phyloP scores from a whole-genome alignment of 805 yeast genomes.

The Priceomyces melissophilus region DNA sequence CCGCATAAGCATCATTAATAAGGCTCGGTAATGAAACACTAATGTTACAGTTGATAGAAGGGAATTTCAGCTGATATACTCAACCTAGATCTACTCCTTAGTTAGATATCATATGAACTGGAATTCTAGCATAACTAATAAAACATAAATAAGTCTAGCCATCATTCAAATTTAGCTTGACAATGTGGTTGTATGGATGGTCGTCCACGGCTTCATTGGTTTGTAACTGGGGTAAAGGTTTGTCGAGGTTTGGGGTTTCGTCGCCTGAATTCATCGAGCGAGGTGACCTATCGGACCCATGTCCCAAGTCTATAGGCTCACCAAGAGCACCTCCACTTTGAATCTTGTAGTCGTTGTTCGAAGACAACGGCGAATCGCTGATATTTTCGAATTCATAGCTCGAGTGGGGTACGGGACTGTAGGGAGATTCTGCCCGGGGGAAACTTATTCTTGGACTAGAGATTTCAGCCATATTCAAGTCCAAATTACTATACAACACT shows the following conservation, averaged over 20 bases:
- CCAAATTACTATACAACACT: slow-evolving; percentile 24
- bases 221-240: slow-evolving; percentile 21
- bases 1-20: neutral
- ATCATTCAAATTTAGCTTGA: slow-evolving; percentile 1
- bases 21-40: neutral
- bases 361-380: slow-evolving; percentile 5
- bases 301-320: slow-evolving; percentile 2
- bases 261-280: neutral
- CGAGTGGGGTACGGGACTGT: slow-evolving; percentile 2
- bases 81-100: too few species aligned
- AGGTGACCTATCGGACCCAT: neutral
- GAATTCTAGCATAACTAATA: too few species aligned
- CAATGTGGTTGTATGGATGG: slow-evolving; percentile 11
- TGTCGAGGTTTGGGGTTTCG: slow-evolving; percentile 21
- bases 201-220: slow-evolving; percentile 13
- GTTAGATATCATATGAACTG: too few species aligned
- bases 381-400: slow-evolving; percentile 17
- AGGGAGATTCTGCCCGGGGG: slow-evolving; percentile 2
- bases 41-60: too few species aligned
- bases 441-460: slow-evolving; percentile 6
- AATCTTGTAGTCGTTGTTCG: slow-evolving; percentile 2
- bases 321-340: neutral
- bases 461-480: slow-evolving; percentile 7
- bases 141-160: too few species aligned
- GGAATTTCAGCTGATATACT: too few species aligned